phyloP scores from a whole-genome alignment of 495 filamentous ascomycete species.

The Peziza echinospora region DNA sequence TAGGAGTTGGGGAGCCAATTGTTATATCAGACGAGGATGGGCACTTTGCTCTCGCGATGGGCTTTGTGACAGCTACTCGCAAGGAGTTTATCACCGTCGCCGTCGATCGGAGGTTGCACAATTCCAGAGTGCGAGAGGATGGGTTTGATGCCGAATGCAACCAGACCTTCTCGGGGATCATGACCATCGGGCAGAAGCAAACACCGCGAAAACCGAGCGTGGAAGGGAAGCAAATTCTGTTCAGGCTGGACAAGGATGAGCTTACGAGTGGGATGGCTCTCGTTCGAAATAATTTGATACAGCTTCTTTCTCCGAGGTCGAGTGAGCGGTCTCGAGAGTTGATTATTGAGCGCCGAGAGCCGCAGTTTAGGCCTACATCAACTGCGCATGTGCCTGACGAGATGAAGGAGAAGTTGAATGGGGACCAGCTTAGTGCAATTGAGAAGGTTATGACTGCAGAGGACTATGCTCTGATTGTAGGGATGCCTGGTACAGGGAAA shows the following conservation, averaged over 20 bases:
- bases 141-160: conserved; percentile 57
- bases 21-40: conserved; percentile 92
- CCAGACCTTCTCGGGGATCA: conserved; percentile 75
- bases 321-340: conserved; percentile 42
- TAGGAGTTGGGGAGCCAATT: conserved; percentile 74
- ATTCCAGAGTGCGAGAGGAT: conserved; percentile 48
- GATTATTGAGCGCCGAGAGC: conserved; percentile 50
- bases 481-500: conserved; percentile 96
- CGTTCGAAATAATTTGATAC: conserved; percentile 78
- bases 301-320: conserved; percentile 45
- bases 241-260: conserved; percentile 88
- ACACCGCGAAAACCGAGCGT: conserved; percentile 25
- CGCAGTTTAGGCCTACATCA: conserved; percentile 44
- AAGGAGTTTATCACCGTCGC: conserved; percentile 59
- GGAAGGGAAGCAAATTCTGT: conserved; percentile 43
- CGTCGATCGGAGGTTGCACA: conserved; percentile 72
- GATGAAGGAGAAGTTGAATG: conserved; percentile 41
- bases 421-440: conserved; percentile 68
- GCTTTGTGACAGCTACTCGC: conserved; percentile 58
- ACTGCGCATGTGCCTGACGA: conserved; percentile 36
- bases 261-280: conserved; percentile 95
- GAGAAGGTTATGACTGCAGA: conserved; percentile 84
- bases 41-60: conserved; percentile 82
- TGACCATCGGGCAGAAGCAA: conserved; percentile 44
- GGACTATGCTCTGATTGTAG: conserved; percentile 85